Evolutionary conservation across 2,329 filamentous ascomycete genomes (phyloP), one percentile per base, ranked within the genome.

Genomic region (Dissoconium aciculare): DNA sequence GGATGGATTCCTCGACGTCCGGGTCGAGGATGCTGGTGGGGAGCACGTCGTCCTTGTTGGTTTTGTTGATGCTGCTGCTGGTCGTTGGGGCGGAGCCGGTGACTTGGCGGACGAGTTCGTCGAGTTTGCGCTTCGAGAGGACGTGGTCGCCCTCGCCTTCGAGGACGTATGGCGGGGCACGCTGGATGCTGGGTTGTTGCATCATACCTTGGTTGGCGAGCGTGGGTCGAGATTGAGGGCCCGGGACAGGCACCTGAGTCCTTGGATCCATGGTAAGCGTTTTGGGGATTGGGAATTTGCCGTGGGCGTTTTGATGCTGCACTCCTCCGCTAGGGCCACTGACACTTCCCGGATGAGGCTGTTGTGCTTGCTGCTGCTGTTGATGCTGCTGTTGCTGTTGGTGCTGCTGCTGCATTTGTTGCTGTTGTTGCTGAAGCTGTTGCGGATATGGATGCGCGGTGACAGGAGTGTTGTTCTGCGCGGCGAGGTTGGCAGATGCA

Each of bases 81-180:
- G 74, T 67, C n/a, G 70, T 65, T 38, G 81, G 77, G 12, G 74
- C 75, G 5, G 78, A 78, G 32, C 85, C 85, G 19, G 83, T 92
- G 36, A 95, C 84, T 57, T 95, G 87, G 30, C 85, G 74, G 5
- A 95, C 85, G 21, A 98, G 67, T 53, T 94, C 87, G 50, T 98
- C 85, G 24, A 98, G 67, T 60, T 93, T 95, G 62, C 92, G 91
- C 70, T 94, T 94, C 60, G 79, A 91, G n/a, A 98, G 64, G 1
- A 98, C 79, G 26, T 85, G 77, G 47, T 94, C 84, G 15, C 83
- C 84, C 51, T 93, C 85, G 16, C 82, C 81, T 52, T 95, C 87
- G 35, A 94, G 74, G 34, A 82, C 80, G 54, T 82, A 92, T 0
- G 75, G 73, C 0, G 84, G 82, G 26, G 82, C 72, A 50, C 84